Evolutionary conservation across 139 green algal species (phyloP), one percentile per base, ranked within the genome.

Genomic region (Yamagishiella unicocca): DNA sequence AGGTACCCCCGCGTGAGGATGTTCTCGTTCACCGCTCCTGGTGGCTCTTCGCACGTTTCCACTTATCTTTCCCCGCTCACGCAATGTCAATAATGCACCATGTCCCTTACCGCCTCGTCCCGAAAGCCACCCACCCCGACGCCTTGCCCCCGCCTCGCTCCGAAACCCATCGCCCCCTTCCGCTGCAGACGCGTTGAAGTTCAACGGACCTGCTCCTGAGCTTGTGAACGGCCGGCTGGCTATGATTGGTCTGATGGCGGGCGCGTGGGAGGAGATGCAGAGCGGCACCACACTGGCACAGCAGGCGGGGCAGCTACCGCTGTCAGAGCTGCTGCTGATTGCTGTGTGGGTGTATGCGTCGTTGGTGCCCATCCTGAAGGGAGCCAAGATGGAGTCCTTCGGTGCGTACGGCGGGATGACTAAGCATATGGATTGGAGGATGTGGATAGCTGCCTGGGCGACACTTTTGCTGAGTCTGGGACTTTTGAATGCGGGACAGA

Each of bases 151-250:
- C n/a, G n/a, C n/a, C n/a, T n/a, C n/a, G 12, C 12, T 58, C 50
- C 50, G 50, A 12, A 17, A 25, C 50, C 17, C 50, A 58, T 58
- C 50, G 12, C 17, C 50, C 22, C 61, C 62, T 2, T 43, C 6
- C 19, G 1, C 33, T 38, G 70, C 88, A 92, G 90, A 95, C 70
- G 95, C 93, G 12, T 88, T 97, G 68, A 92, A 89, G 70, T 95
- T 96, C 84, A 93, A 92, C 72, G 94, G 95, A 9, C 93, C 93
- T 31, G 96, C 90, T 27, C 96, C 66, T 35, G 96, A 98, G 91
- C 74, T 96, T 0, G 93, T 98, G 50, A 97, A 98, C 81, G 90
- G 92, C 29, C 92, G 96, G 7, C 71, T 97, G 2, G 94, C 95
- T 4, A 97, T 98, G 95, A 50, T 97, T 1, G 93, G 95, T 50